Conservation (phyloP, 2,329 filamentous ascomycete genomes). For the Apiospora pterosperma region DNA sequence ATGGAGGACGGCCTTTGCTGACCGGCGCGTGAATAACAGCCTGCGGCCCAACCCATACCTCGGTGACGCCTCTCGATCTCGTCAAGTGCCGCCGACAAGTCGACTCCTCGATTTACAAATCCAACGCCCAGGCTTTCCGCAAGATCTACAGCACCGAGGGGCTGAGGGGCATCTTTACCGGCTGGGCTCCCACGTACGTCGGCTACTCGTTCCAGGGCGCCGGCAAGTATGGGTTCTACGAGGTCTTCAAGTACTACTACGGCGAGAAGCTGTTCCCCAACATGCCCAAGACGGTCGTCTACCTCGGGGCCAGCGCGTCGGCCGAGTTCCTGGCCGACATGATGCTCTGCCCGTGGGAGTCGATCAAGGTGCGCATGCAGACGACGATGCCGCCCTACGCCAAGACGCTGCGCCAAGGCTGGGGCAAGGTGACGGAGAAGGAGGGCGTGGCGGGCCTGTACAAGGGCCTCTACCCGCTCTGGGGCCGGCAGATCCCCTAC, state of each 20-base stretch:
- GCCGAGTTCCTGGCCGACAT: constrained; percentile 73
- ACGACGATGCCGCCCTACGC: constrained; percentile 77
- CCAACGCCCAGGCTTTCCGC: constrained; percentile 76
- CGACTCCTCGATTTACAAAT: constrained; percentile 74
- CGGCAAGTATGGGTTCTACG: constrained; percentile 86
- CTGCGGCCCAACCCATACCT: constrained; percentile 10
- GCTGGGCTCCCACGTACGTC: constrained; percentile 78
- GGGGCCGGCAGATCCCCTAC: constrained; percentile 85
- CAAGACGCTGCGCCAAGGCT: constrained; percentile 65
- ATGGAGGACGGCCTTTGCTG: neutral
- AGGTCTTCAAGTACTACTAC: constrained; percentile 87
- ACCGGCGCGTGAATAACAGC: neutral
- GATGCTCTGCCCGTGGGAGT: constrained; percentile 77
- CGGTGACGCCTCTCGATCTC: constrained; percentile 63
- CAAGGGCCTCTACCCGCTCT: constrained; percentile 83
- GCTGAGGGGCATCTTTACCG: constrained; percentile 76
- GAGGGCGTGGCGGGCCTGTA: constrained; percentile 72
- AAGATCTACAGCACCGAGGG: constrained; percentile 72
- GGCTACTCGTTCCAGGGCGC: constrained; percentile 81
- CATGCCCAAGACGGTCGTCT: constrained; percentile 74
- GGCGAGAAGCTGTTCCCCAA: constrained; percentile 67
- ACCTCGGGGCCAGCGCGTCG: constrained; percentile 67
- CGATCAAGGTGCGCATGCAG: constrained; percentile 84
- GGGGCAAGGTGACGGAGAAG: constrained; percentile 62
- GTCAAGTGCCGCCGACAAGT: constrained; percentile 87